Base-by-base conservation (phyloP, 331 rosid genomes). In the Arachis monticola region DNA sequence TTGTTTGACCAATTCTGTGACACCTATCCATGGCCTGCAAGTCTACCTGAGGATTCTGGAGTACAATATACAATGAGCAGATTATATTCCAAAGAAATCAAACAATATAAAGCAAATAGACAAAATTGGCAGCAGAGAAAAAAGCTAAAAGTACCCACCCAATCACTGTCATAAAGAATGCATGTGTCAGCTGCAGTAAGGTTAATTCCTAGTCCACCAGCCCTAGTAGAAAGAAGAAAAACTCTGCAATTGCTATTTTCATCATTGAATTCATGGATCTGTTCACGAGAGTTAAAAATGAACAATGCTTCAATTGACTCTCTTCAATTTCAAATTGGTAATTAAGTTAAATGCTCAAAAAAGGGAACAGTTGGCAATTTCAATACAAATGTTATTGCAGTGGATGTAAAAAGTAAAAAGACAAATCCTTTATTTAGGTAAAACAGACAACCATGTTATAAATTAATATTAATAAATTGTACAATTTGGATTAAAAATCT, bases 11-110 rank as follows among this genome's bases (percentile, higher is more conserved):
- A 14, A 92, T 95, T 77, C 97, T 87, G 70, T 95, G 99, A 64
- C 99, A 95, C 80, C 99, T 86, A 85, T 95, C 98, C 99, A 95
- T 95, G 73, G 98, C 99, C 77, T 95, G 99, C 81, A 95, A 80
- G 90, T 95, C 99, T 88, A 86, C 86, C 80, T 95, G 99, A 67
- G 99, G 99, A 87, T 95, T 92, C 98, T 95, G 89, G 52, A 48
- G 64, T 64, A 74, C 81, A 72, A 67, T 41, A 78, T 35, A 51
- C 52, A n/a, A 40, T n/a, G 40, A 72, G 72, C 42, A 61, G 10
- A 27, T 48, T 27, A 45, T 32, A 64, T n/a, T 50, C 0, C 65
- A 44, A 67, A 67, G 10, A 42, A 65, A 64, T 12, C 40, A 61
- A 70, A 70, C 63, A 52, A 13, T 38, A 65, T 12, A 74, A 58